Evolutionary conservation across 2,329 filamentous ascomycete species (phyloP), one percentile per base, ranked within the genome.

Genomic region (Beauveria sp.): DNA sequence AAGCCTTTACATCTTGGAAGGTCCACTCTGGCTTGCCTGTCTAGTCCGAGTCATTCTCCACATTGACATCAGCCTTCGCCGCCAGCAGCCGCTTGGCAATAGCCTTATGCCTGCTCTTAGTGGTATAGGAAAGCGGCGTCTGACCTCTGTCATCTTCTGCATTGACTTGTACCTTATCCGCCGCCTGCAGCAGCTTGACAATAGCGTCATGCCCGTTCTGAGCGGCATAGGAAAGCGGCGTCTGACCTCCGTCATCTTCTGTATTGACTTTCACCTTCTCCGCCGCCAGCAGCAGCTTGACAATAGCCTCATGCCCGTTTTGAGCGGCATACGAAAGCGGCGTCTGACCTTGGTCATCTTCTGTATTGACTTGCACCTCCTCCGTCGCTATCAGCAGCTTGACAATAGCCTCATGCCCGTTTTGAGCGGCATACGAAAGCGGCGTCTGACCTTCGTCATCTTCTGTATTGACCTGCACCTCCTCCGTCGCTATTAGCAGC

Each of bases 101-200:
- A 5, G 2, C 18, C n/a, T 22, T 2, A 53, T 40, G 31, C 20
- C 51, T n/a, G 4, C 18, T 42, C 0, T 24, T 8, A 22, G 31
- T 5, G 12, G 31, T 31, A 26, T 16, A 26, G 0, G 0, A 22
- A 2, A 53, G 28, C 12, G 50, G 22, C 16, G 26, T 28, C 6
- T 0, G 6, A 8, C 26, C 7, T 8, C 2, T 0, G 7, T 8
- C 1, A 2, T 28, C 26, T 7, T 28, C 7, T 28, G 7, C 8
- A 28, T 28, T 8, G 6, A 28, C 26, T 8, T 28, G 26, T 7
- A 28, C 26, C 26, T 28, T 28, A 8, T 31, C 2, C 8, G 28
- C 3, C 28, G 8, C 42, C 4, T 40, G 28, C 2, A 53, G 50
- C 12, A 38, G 50, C n/a, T 22, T 24, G 28, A 40, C 18, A 24